Evolutionary conservation across 164 flowering plant genomes (phyloP).

Genomic region (Tetracentron sinense): DNA sequence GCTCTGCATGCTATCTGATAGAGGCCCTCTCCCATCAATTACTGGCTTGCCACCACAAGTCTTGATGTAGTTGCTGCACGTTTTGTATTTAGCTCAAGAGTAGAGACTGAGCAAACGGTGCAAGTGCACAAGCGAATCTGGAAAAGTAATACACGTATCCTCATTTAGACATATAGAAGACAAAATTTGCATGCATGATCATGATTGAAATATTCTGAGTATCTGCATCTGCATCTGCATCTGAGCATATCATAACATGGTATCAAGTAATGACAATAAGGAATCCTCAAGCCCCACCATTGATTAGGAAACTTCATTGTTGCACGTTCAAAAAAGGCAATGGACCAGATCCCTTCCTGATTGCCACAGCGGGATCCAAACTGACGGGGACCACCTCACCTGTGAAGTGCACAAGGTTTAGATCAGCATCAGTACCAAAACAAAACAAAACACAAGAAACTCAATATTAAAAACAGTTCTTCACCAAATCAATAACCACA

Average conservation of each 20-base stretch:
- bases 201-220: background rate
- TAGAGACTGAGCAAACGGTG: conserved; percentile 23
- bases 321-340: background rate
- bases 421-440: conserved; percentile 1
- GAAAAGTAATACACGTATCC: conserved; percentile 7
- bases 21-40: conserved; percentile 23
- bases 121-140: conserved; percentile 34
- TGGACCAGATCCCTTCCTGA: background rate
- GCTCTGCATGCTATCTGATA: conserved; percentile 34
- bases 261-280: background rate
- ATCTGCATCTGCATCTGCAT: background rate
- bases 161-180: conserved; percentile 1
- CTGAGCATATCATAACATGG: background rate
- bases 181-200: background rate
- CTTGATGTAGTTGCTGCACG: conserved; percentile 15
- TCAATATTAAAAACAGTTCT: background rate
- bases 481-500: conserved; percentile 1
- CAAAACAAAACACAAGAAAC: background rate
- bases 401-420: conserved; percentile 9
- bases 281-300: conserved; percentile 24
- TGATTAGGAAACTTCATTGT: conserved; percentile 20
- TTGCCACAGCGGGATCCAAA: conserved; percentile 1
- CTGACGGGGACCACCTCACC: background rate
- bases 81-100: conserved; percentile 13
- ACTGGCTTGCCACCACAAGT: conserved; percentile 26